Conservation (phyloP, 306 rosid species). For the Abrus pulchellus region DNA sequence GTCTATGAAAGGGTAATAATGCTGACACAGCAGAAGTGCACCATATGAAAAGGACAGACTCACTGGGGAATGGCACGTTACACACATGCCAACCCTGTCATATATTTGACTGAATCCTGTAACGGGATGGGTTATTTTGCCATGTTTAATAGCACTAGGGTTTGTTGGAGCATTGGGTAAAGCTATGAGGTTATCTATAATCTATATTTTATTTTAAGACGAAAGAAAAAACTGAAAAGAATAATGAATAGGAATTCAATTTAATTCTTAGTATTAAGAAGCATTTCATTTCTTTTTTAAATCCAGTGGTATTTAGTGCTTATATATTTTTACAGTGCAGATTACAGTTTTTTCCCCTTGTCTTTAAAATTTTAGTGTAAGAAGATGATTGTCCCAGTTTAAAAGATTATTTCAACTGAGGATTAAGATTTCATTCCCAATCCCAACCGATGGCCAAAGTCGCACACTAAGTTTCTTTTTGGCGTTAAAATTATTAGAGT, state of each 20-base stretch:
- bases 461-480: too few species aligned
- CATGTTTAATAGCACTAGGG: background rate
- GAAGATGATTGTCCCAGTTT: background rate
- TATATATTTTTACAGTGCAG: too few species aligned
- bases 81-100: background rate
- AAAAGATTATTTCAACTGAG: background rate
- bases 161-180: background rate
- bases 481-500: too few species aligned
- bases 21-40: slow-evolving; percentile 29
- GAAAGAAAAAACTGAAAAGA: too few species aligned
- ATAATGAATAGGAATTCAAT: too few species aligned
- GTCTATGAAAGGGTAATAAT: slow-evolving; percentile 17
- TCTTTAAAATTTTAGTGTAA: background rate
- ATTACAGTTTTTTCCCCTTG: too few species aligned
- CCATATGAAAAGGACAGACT: slow-evolving; percentile 37
- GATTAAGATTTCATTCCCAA: background rate
- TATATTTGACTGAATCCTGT: slow-evolving; percentile 4
- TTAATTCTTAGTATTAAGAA: too few species aligned
- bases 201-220: too few species aligned
- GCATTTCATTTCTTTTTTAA: too few species aligned
- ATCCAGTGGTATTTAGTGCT: too few species aligned
- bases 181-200: background rate
- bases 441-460: too few species aligned
- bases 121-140: background rate
- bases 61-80: slow-evolving; percentile 19